Conservation (phyloP, 2,329 filamentous ascomycete genomes). For the Apiospora pterosperma region DNA sequence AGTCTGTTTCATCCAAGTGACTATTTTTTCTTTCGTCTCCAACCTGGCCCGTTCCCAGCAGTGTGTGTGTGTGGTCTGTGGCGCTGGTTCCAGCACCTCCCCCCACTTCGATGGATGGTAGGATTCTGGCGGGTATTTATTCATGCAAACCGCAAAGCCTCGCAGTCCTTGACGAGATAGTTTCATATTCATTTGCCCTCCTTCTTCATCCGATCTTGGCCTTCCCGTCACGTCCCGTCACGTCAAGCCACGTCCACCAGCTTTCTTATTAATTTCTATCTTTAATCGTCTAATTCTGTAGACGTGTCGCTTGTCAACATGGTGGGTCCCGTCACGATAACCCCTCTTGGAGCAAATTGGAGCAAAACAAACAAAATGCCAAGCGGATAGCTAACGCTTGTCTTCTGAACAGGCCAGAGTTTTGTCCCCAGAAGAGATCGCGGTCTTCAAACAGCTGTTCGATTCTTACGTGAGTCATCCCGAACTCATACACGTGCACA, state of each 20-base stretch:
- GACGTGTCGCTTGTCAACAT: background rate
- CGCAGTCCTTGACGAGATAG: background rate
- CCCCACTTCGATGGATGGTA: background rate
- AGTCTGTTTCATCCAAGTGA: background rate
- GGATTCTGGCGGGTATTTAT: background rate
- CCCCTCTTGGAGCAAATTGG: background rate
- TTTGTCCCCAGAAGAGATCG: conserved; percentile 23
- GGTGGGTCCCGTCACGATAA: conserved; percentile 2
- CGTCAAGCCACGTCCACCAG: background rate
- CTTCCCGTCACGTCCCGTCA: background rate
- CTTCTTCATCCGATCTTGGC: background rate
- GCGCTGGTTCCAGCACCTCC: background rate
- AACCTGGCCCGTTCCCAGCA: background rate
- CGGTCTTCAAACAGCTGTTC: conserved; percentile 27
- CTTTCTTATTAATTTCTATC: background rate
- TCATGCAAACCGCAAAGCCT: background rate
- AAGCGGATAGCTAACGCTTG: background rate
- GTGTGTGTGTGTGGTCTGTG: background rate
- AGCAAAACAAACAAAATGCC: no score
- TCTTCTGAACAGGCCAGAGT: conserved; percentile 13
- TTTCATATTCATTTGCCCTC: background rate
- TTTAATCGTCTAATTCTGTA: background rate
- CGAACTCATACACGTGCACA: background rate
- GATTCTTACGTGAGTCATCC: conserved; percentile 21
- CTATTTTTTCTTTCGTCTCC: background rate